Evolutionary conservation across 2,329 filamentous ascomycete species (phyloP).

Genomic region (Diaporthe sp.): DNA sequence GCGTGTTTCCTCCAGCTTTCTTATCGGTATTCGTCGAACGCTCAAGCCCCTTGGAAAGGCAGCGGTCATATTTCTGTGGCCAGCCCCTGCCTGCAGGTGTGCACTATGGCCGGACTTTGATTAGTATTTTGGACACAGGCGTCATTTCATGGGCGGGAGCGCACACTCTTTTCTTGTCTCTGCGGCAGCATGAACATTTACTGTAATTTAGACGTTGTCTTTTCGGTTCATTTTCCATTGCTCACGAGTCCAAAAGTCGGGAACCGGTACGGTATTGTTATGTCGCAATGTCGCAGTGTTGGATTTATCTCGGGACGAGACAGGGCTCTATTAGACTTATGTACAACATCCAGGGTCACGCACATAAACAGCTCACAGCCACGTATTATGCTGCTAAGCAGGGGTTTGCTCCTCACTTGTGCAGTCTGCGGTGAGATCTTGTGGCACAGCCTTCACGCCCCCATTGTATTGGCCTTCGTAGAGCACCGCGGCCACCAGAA

Average conservation of each 20-base stretch:
- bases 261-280: neutral
- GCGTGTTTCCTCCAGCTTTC: neutral
- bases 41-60: neutral
- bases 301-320: neutral
- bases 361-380: neutral
- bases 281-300: neutral
- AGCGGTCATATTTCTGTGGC: neutral
- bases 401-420: neutral
- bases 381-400: neutral
- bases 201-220: neutral
- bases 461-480: neutral
- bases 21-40: neutral
- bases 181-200: neutral
- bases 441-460: neutral
- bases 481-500: neutral
- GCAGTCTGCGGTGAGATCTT: neutral
- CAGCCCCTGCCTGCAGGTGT: neutral
- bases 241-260: neutral
- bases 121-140: neutral
- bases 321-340: neutral
- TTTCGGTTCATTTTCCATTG: neutral
- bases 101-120: neutral
- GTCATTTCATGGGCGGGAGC: neutral
- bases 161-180: neutral
- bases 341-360: too few relatives aligned